Evolutionary conservation across 2,329 filamentous ascomycete species (phyloP).

Genomic region (Periglandula ipomoeae): DNA sequence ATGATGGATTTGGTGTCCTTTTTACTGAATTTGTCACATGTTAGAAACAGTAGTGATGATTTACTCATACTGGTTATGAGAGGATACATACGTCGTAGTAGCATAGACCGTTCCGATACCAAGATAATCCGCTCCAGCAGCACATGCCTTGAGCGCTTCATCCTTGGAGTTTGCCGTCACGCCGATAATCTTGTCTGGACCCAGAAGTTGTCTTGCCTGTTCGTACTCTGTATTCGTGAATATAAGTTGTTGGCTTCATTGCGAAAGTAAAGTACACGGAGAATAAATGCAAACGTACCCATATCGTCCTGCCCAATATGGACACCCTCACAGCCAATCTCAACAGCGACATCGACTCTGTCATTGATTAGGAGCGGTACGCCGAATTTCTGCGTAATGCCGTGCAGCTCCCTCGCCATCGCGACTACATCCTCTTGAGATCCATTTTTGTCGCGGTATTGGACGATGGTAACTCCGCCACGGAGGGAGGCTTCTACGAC

Average conservation of each 20-base stretch:
- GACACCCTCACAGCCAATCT: constrained; percentile 80
- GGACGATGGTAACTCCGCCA: constrained; percentile 78
- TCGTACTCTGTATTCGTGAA: not conserved
- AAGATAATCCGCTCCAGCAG: constrained; percentile 77
- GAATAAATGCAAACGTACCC: constrained; percentile 35
- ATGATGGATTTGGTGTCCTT: constrained; percentile 67
- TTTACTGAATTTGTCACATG: constrained; percentile 44
- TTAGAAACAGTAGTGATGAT: not conserved
- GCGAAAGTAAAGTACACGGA: too few species aligned
- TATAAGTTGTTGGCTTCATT: not conserved
- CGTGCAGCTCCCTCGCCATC: constrained; percentile 63
- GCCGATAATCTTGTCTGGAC: constrained; percentile 72
- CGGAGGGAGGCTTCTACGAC: constrained; percentile 68
- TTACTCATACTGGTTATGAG: too few species aligned
- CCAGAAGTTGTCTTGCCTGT: constrained; percentile 61
- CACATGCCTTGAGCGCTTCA: constrained; percentile 64
- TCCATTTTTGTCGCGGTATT: constrained; percentile 81
- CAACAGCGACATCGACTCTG: constrained; percentile 78
- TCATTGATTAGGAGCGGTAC: constrained; percentile 91
- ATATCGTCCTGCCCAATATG: constrained; percentile 95
- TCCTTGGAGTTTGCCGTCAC: constrained; percentile 69
- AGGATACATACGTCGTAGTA: constrained; percentile 58
- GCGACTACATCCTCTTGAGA: constrained; percentile 63
- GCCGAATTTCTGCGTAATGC: constrained; percentile 54
- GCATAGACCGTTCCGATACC: constrained; percentile 86